These are phyloP conservation scores for Xylaria venustula DNA, from an alignment of 495 filamentous ascomycete species.

Conservation along the genomic window DNA sequence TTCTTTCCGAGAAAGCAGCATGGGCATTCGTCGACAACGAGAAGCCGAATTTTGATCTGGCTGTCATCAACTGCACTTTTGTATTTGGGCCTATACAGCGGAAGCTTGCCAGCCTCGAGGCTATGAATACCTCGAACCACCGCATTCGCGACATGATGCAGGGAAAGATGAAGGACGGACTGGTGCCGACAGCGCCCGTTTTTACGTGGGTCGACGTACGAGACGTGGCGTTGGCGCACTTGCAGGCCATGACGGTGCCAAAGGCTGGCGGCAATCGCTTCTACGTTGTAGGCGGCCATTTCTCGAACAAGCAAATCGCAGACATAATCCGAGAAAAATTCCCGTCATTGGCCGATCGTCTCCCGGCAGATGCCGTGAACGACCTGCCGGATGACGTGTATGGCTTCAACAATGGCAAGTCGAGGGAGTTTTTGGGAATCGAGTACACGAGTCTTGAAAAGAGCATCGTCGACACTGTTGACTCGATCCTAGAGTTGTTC, in stretches of 20 bases:
- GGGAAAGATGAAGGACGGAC: slow-evolving; percentile 27
- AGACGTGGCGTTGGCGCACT: slow-evolving; percentile 47
- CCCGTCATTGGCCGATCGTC: slow-evolving; percentile 21
- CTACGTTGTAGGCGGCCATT: slow-evolving; percentile 41
- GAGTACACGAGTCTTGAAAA: slow-evolving; percentile 37
- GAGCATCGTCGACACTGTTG: slow-evolving; percentile 40
- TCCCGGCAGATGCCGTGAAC: slow-evolving; percentile 30
- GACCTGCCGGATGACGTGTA: slow-evolving; percentile 40
- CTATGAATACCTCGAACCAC: slow-evolving; percentile 48
- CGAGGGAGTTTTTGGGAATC: slow-evolving; percentile 35
- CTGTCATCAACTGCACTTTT: slow-evolving; percentile 45
- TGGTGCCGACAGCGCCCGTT: slow-evolving; percentile 39
- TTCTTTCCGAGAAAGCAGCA: slow-evolving; percentile 42
- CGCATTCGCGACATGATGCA: slow-evolving; percentile 40
- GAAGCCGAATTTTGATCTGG: slow-evolving; percentile 39
- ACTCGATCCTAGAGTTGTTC: slow-evolving; percentile 25
- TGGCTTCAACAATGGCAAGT: slow-evolving; percentile 36
- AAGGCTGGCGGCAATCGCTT: slow-evolving; percentile 44
- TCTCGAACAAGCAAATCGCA: slow-evolving; percentile 41
- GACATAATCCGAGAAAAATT: slow-evolving; percentile 26
- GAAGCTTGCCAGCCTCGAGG: slow-evolving; percentile 24
- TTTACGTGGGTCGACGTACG: slow-evolving; percentile 44
- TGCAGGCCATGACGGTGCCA: slow-evolving; percentile 34
- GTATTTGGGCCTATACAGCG: slow-evolving; percentile 45
- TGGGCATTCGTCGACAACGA: slow-evolving; percentile 40